A percentile compares a stretch with the other conserved stretches of the same genome.
phyloP scores from a whole-genome alignment of 2,329 filamentous ascomycete genomes.

The Colletotrichum sp. region DNA sequence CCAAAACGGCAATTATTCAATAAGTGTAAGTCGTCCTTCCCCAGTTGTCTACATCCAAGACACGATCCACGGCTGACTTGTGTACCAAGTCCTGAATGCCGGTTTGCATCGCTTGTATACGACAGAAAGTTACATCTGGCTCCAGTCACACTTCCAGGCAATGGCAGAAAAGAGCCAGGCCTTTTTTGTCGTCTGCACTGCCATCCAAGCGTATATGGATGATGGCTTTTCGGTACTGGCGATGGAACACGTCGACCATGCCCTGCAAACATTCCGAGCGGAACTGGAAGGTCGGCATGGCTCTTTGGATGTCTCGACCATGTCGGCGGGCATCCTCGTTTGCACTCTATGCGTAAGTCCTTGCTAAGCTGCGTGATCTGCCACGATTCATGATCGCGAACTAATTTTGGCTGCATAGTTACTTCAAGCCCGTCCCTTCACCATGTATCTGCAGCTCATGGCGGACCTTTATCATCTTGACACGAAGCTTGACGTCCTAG shows the following conservation, averaged over 20 bases:
- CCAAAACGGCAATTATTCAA: conserved; percentile 4
- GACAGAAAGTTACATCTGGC: conserved; percentile 12
- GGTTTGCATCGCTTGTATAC: conserved; percentile 15
- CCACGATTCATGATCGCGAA: not conserved
- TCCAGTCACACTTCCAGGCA: conserved; percentile 9
- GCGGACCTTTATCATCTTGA: conserved; percentile 12
- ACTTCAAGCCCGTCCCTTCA: conserved; percentile 14
- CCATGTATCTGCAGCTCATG: conserved; percentile 20
- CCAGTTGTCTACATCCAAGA: not conserved
- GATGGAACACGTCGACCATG: conserved; percentile 18
- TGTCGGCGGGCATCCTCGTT: conserved; percentile 13
- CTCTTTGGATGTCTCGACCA: conserved; percentile 8
- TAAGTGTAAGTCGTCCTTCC: not conserved
- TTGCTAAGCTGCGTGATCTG: not conserved
- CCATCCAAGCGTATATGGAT: conserved; percentile 18
- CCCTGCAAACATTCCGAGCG: conserved; percentile 18
- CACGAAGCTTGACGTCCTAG: not conserved
- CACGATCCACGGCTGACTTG: not conserved
- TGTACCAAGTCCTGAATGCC: conserved; percentile 1
- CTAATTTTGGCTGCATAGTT: not conserved
- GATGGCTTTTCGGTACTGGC: conserved; percentile 15
- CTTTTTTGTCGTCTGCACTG: conserved; percentile 11
- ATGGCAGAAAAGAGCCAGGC: conserved; percentile 10
- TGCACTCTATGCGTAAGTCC: conserved; percentile 15
- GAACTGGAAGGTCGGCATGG: conserved; percentile 15